Percentiles rank a stretch among this genome's conserved stretches.
phyloP scores from a whole-genome alignment of 257 asterid species.

The Capsicum pubescens region DNA sequence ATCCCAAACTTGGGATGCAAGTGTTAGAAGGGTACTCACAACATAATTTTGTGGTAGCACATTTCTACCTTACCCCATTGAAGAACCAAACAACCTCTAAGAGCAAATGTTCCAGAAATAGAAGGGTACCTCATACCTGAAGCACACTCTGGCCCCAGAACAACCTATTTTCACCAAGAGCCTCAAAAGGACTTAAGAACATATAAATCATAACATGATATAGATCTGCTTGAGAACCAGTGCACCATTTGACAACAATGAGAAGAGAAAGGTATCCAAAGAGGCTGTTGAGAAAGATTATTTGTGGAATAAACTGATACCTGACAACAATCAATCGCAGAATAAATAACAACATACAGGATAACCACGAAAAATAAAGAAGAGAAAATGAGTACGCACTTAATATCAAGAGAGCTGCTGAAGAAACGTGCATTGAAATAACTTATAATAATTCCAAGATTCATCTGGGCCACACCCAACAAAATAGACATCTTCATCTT shows the following conservation, averaged over 20 bases:
- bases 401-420: conserved; percentile 31
- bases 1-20: conserved; percentile 12
- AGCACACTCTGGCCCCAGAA: conserved; percentile 87
- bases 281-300: conserved; percentile 88
- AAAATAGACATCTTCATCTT: conserved; percentile 41
- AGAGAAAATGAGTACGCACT: conserved; percentile 30
- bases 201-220: conserved; percentile 96
- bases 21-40: neutral
- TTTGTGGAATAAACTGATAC: conserved; percentile 92
- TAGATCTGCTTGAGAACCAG: conserved; percentile 92
- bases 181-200: conserved; percentile 94
- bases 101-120: conserved; percentile 22
- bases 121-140: conserved; percentile 60
- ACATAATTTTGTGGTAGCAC: neutral
- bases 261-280: conserved; percentile 94
- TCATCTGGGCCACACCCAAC: conserved; percentile 36
- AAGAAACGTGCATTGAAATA: conserved; percentile 35
- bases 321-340: conserved; percentile 44
- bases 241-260: conserved; percentile 80
- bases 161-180: conserved; percentile 78
- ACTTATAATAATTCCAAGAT: conserved; percentile 34
- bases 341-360: conserved; percentile 36
- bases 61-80: neutral
- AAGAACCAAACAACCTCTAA: conserved; percentile 18
- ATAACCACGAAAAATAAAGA: conserved; percentile 25